Conservation (phyloP, 805 yeast genomes). For the Saccharomyces paradoxus region DNA sequence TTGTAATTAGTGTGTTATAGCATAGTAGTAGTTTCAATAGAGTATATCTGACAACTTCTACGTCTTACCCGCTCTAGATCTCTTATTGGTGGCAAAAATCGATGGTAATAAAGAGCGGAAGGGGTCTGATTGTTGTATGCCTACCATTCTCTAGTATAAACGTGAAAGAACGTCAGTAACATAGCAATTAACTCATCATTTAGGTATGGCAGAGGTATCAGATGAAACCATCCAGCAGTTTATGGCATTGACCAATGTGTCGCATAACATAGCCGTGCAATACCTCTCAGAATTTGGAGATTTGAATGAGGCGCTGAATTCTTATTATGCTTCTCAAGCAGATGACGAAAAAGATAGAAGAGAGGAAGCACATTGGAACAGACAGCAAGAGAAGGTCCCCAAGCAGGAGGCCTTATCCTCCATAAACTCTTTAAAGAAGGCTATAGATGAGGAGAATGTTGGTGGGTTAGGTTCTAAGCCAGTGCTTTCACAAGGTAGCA, state of each 20-base stretch:
- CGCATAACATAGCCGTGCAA: slow-evolving; percentile 33
- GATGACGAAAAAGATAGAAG: slow-evolving; percentile 7
- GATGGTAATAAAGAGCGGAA: background rate
- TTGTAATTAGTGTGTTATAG: background rate
- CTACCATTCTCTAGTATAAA: background rate
- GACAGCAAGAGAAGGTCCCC: background rate
- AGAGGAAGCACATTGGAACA: slow-evolving; percentile 1
- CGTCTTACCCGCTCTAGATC: background rate
- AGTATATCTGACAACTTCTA: background rate
- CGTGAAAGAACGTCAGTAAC: background rate
- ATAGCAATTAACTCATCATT: background rate
- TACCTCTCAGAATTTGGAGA: slow-evolving; percentile 30
- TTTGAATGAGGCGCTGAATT: slow-evolving; percentile 23
- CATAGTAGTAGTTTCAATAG: background rate
- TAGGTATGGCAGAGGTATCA: slow-evolving; percentile 11
- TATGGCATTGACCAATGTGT: slow-evolving; percentile 33
- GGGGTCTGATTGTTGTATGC: background rate
- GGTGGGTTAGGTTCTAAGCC: background rate
- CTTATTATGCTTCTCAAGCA: slow-evolving; percentile 19
- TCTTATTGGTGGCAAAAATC: background rate
- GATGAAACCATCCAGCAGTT: slow-evolving; percentile 29
- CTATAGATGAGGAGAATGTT: background rate
- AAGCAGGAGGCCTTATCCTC: background rate
- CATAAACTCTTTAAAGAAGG: background rate
- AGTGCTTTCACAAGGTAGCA: background rate